phyloP scores from a whole-genome alignment of 192 early-diverging fungal species.

The Diversispora epigaea region DNA sequence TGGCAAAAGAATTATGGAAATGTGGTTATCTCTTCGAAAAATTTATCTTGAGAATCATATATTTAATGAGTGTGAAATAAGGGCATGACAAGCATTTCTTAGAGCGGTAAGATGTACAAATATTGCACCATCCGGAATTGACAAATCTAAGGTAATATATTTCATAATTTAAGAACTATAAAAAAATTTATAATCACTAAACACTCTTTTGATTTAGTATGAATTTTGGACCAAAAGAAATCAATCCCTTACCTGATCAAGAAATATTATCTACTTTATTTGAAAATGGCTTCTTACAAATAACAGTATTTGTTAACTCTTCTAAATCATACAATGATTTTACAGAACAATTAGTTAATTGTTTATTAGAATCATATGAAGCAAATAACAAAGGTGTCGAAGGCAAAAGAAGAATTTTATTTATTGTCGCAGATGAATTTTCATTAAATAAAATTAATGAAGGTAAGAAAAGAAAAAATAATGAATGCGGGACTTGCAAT shows the following conservation, averaged over 20 bases:
- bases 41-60: neutral
- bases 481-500: too few relatives aligned
- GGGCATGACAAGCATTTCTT: neutral
- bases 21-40: neutral
- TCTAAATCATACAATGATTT: neutral
- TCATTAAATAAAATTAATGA: conserved; percentile 6
- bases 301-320: neutral
- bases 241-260: neutral
- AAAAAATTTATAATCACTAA: too few relatives aligned
- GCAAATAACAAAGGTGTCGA: conserved; percentile 6
- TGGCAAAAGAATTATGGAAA: neutral
- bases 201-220: too few relatives aligned
- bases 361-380: conserved; percentile 11
- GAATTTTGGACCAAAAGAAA: too few relatives aligned
- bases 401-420: conserved; percentile 7
- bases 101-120: neutral
- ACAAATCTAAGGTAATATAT: neutral
- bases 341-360: neutral
- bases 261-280: conserved; percentile 5
- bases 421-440: neutral
- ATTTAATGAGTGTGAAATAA: conserved; percentile 5
- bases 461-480: too few relatives aligned
- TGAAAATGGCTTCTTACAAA: neutral
- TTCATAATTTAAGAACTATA: neutral
- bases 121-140: neutral